phyloP scores from a whole-genome alignment of 306 rosid genomes.

The Trichosanthes cucumerina region DNA sequence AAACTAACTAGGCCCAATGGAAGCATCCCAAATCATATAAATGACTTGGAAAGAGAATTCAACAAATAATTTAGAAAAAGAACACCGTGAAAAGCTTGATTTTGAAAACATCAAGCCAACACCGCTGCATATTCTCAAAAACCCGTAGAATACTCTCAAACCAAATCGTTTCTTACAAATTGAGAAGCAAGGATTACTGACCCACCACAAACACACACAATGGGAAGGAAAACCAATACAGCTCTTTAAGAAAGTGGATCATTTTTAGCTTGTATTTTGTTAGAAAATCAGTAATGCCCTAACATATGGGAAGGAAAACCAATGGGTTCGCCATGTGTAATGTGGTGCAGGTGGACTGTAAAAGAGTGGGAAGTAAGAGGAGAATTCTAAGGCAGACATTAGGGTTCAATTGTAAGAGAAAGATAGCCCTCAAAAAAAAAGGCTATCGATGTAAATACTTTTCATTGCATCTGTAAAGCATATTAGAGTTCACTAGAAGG shows the following conservation, averaged over 20 bases:
- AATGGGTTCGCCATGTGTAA: background rate
- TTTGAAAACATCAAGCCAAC: no score
- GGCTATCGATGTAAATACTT: background rate
- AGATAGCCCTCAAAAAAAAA: background rate
- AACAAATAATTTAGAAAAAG: no score
- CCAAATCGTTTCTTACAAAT: no score
- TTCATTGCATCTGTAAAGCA: background rate
- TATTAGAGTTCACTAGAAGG: background rate
- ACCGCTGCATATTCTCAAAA: no score
- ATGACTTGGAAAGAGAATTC: no score
- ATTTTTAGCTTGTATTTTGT: background rate
- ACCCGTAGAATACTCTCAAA: no score
- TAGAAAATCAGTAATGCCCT: background rate
- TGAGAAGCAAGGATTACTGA: no score
- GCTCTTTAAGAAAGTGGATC: background rate
- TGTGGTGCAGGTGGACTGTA: background rate
- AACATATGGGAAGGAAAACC: background rate
- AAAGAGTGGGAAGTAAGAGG: background rate
- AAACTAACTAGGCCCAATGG: no score
- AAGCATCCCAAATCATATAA: no score
- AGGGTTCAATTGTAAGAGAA: background rate
- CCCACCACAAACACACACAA: no score
- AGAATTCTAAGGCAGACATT: background rate
- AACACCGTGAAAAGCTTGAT: no score
- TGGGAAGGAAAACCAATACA: background rate